phyloP scores from a whole-genome alignment of 192 early-diverging fungal genomes.

The Coemansia sp. region DNA sequence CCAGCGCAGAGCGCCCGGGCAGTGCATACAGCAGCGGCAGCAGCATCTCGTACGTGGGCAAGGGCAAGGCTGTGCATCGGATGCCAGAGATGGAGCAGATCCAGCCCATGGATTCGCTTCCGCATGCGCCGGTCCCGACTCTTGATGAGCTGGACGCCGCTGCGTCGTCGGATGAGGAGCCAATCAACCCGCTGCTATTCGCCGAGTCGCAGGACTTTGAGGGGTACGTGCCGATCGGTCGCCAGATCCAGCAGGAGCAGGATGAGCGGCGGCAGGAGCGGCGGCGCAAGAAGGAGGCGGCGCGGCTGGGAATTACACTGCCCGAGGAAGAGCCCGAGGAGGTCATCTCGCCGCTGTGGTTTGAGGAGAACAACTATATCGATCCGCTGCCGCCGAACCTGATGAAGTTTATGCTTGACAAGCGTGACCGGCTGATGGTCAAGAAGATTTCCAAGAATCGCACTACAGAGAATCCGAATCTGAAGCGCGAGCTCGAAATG shows the following conservation, averaged over 20 bases:
- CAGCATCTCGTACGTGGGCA: slow-evolving; percentile 4
- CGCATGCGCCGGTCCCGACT: slow-evolving; percentile 12
- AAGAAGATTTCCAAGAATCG: slow-evolving; percentile 12
- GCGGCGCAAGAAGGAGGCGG: slow-evolving; percentile 29
- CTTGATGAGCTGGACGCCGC: slow-evolving; percentile 45
- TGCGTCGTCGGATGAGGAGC: slow-evolving; percentile 40
- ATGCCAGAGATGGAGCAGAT: slow-evolving; percentile 43
- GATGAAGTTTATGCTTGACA: slow-evolving; percentile 17
- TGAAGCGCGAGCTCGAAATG: slow-evolving; percentile 37
- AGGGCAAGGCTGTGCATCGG: slow-evolving; percentile 15
- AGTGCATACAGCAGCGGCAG: slow-evolving; percentile 7
- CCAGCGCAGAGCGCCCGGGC: neutral
- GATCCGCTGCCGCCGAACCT: slow-evolving; percentile 29
- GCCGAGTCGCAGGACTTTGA: slow-evolving; percentile 47
- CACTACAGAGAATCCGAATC: slow-evolving; percentile 25
- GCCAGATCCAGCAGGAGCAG: slow-evolving; percentile 32
- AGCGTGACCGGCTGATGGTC: slow-evolving; percentile 33
- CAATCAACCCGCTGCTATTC: slow-evolving; percentile 30
- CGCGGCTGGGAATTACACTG: slow-evolving; percentile 22
- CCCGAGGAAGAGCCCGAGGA: slow-evolving; percentile 4
- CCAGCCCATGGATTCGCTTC: slow-evolving; percentile 8
- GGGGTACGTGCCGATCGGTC: slow-evolving; percentile 32
- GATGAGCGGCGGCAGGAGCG: slow-evolving; percentile 37
- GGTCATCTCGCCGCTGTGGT: slow-evolving; percentile 25
- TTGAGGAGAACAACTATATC: slow-evolving; percentile 28